These are phyloP conservation scores for Scenedesmus sp. DNA, from an alignment of 163 green algal species.

Conservation along the genomic window DNA sequence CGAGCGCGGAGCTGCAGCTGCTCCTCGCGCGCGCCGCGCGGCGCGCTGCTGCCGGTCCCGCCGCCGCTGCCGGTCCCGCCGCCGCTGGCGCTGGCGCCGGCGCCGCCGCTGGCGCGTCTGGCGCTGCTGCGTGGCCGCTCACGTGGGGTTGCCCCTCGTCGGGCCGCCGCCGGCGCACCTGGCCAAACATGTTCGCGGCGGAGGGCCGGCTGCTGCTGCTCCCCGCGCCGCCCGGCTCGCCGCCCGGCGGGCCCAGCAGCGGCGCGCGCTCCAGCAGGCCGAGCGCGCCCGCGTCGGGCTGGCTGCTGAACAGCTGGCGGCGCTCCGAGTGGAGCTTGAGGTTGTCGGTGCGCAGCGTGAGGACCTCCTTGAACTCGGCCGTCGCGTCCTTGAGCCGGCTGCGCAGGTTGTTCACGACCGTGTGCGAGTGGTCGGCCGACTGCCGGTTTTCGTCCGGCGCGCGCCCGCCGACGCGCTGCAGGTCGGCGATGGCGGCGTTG, in stretches of 20 bases:
- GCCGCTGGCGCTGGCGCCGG: too few relatives aligned
- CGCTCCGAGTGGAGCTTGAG: conserved; percentile 89
- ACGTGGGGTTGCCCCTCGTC: conserved; percentile 27
- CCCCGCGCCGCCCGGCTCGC: background rate
- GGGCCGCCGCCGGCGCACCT: conserved; percentile 26
- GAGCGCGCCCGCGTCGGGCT: conserved; percentile 39
- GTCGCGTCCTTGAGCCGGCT: conserved; percentile 93
- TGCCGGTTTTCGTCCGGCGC: conserved; percentile 69
- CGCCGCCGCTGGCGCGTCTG: too few relatives aligned
- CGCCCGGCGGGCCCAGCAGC: background rate
- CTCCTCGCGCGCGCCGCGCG: too few relatives aligned
- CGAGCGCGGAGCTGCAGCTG: too few relatives aligned
- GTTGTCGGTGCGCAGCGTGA: conserved; percentile 91
- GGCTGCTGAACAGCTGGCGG: conserved; percentile 83
- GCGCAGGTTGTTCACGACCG: conserved; percentile 94
- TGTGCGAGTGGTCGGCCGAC: conserved; percentile 77
- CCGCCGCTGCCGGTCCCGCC: too few relatives aligned
- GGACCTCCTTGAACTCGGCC: conserved; percentile 88
- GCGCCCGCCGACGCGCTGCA: conserved; percentile 75
- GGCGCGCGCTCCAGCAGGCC: conserved; percentile 35
- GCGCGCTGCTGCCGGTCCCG: too few relatives aligned
- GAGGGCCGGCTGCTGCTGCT: conserved; percentile 23
- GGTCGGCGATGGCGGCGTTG: conserved; percentile 90
- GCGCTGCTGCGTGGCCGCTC: background rate
- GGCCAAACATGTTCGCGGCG: conserved; percentile 41